Base-by-base conservation (phyloP, 2,329 filamentous ascomycete genomes). In the Alternaria dauci region DNA sequence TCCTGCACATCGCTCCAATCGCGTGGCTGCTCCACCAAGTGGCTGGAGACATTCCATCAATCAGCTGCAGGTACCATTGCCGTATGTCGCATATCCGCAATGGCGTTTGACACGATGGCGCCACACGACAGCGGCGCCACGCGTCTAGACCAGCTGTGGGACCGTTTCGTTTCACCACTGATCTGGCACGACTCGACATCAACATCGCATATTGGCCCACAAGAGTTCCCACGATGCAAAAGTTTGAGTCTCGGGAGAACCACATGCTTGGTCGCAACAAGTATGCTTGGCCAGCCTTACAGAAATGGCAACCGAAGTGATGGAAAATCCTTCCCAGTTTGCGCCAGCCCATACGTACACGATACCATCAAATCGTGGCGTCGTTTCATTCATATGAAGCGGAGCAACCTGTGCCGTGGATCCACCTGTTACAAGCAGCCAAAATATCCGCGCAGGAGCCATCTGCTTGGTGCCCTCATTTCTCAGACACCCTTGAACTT, bases 111-210 rank as follows among this genome's bases (percentile, higher is more conserved):
- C 57, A 43, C 26, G 43, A 36, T 38, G 50, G 47, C 54, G 44
- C 52, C 55, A 52, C 52, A 52, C 38, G 26, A 50, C 57, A 48
- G 41, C 23, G 26, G 59, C 52, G 58, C 55, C 55, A 61, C 55
- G 63, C 48, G 42, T 52, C 60, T 61, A 42, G 58, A 63, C 55
- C 54, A 43, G 47, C 34, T 23, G 58, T 42, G 20, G 46, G 14
- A 30, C 34, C 48, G 53, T 61, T 60, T 61, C 43, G 68, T 71
- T 70, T 69, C 69, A 69, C 62, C 64, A 66, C 51, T 32, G 16
- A 38, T n/a, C 46, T 50, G 23, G 32, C 46, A 50, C 30, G 32
- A 16, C 46, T 36, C 32, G 46, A 50, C 46, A 38, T 14, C 23
- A 50, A 38, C 46, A 50, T 36, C 14, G 32, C 12, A 36, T 25